Percentiles rank a stretch among this genome's conserved stretches.
Evolutionary conservation across 176 grass and related monocot species (phyloP).

Genomic region (Carex littledalei): DNA sequence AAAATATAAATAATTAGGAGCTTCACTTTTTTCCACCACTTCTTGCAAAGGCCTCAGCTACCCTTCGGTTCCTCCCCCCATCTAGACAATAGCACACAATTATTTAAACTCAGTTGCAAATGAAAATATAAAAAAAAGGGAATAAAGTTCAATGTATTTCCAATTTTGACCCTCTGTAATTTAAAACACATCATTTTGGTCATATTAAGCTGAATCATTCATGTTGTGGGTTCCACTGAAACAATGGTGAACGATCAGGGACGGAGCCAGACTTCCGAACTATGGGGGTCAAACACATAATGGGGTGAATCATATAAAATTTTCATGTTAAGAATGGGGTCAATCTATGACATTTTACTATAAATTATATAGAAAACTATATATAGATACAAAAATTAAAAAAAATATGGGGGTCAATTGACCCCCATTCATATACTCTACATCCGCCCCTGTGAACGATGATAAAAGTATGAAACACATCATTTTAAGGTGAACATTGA

Average conservation of each 20-base stretch:
- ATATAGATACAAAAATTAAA: no score
- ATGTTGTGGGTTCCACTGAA: not conserved
- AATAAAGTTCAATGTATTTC: not conserved
- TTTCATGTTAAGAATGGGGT: no score
- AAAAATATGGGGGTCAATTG: no score
- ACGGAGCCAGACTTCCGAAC: no score
- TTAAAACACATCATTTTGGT: not conserved
- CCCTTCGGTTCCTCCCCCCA: conserved; percentile 89
- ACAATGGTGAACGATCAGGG: not conserved
- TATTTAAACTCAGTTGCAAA: not conserved
- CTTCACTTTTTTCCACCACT: conserved; percentile 72
- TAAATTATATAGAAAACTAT: no score
- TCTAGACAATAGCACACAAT: conserved; percentile 39
- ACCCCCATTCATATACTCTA: no score
- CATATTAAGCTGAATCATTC: conserved; percentile 11
- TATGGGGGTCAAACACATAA: no score
- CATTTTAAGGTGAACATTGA: not conserved
- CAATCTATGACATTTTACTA: no score
- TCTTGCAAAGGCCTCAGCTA: conserved; percentile 92
- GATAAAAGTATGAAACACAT: no score
- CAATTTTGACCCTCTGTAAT: conserved; percentile 2
- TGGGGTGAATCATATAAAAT: no score
- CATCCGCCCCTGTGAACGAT: no score
- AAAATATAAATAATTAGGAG: conserved; percentile 12
- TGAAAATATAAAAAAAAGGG: not conserved